Conservation (phyloP, 2,329 filamentous ascomycete species). For the Curvularia sp. region DNA sequence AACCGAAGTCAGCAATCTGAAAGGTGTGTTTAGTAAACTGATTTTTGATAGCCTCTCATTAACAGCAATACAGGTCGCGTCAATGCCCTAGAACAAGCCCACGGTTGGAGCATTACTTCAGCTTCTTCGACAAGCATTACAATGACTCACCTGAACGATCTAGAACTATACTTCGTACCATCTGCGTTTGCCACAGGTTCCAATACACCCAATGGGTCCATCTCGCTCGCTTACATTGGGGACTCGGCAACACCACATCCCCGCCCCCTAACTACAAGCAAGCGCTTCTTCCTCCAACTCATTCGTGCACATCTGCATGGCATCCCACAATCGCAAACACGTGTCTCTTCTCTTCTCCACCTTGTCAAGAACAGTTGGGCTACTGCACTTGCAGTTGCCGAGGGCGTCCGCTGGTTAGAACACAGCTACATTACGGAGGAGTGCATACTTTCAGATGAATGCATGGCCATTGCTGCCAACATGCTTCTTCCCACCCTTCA, state of each 20-base stretch:
- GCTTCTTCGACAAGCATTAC: slow-evolving; percentile 68
- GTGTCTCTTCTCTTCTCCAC: slow-evolving; percentile 64
- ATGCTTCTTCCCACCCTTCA: slow-evolving; percentile 69
- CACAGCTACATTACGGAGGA: slow-evolving; percentile 70
- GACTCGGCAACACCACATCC: slow-evolving; percentile 62
- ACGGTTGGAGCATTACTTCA: slow-evolving; percentile 74
- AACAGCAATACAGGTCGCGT: slow-evolving; percentile 64
- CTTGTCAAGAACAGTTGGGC: slow-evolving; percentile 71
- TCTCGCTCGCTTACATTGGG: slow-evolving; percentile 75
- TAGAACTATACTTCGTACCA: slow-evolving; percentile 76
- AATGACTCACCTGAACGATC: slow-evolving; percentile 74
- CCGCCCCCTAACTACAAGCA: slow-evolving; percentile 66
- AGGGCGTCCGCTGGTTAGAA: slow-evolving; percentile 67
- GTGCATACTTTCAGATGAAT: slow-evolving; percentile 69
- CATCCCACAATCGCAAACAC: slow-evolving; percentile 65
- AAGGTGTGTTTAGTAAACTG: slow-evolving; percentile 63
- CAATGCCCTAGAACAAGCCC: slow-evolving; percentile 67
- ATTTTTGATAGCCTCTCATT: slow-evolving; percentile 31
- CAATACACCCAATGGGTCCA: slow-evolving; percentile 56
- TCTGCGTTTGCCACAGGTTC: slow-evolving; percentile 61
- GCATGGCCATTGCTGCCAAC: slow-evolving; percentile 66
- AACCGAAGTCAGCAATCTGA: slow-evolving; percentile 78
- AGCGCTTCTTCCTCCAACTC: slow-evolving; percentile 76
- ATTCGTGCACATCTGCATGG: slow-evolving; percentile 72
- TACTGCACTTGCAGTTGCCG: slow-evolving; percentile 64